Conservation (phyloP, 2,329 filamentous ascomycete species). For the Dactylonectria macrodidyma region DNA sequence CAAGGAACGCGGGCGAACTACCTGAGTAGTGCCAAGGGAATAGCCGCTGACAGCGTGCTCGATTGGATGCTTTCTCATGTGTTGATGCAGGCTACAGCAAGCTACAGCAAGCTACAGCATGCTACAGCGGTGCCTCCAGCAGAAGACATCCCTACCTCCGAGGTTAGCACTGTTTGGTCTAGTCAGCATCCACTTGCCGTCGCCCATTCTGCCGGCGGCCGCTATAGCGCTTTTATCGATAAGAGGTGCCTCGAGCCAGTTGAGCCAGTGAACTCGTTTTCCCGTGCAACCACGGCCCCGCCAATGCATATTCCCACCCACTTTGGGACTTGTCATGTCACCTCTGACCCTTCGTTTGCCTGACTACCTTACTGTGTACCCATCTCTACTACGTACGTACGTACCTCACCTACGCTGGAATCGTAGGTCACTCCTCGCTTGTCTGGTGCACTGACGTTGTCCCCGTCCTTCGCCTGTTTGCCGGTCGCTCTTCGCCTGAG, state of each 20-base stretch:
- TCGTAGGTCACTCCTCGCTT: not conserved
- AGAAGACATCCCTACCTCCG: no score
- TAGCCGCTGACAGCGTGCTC: constrained; percentile 1
- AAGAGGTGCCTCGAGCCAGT: not conserved
- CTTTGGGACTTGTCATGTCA: constrained; percentile 1
- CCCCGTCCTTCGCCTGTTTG: constrained; percentile 5
- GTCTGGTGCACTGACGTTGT: not conserved
- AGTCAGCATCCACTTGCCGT: constrained; percentile 10
- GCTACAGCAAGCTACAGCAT: not conserved
- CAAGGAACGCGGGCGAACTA: not conserved
- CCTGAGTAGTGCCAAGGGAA: not conserved
- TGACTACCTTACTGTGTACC: not conserved
- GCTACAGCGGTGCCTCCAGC: not conserved
- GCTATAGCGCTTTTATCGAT: constrained; percentile 21
- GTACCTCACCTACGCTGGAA: no score
- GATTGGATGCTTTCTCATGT: no score
- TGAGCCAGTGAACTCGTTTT: constrained; percentile 11
- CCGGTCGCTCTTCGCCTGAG: constrained; percentile 2
- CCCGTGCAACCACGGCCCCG: constrained; percentile 22
- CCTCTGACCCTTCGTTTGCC: constrained; percentile 22
- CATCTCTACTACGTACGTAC: no score
- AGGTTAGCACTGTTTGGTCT: no score
- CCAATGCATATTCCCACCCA: constrained; percentile 15
- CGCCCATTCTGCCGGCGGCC: constrained; percentile 3
- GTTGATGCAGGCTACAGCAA: no score